Base-by-base conservation (phyloP, 1,139 yeast genomes). In the Entelexis sorbosivorans region DNA sequence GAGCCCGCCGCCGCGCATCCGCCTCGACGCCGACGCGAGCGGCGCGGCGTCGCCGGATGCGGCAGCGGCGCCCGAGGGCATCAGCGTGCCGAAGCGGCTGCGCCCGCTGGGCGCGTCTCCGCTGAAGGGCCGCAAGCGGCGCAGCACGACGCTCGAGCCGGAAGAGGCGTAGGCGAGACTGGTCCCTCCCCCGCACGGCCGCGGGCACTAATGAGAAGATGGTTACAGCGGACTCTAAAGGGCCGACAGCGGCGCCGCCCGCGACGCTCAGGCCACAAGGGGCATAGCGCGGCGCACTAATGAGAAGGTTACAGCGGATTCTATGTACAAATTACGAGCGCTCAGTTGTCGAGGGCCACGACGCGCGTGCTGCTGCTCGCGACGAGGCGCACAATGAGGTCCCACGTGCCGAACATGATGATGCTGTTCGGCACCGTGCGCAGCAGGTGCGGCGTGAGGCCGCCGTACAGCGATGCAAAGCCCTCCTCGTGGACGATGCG, bases 371-470 rank as follows among this genome's bases (percentile, higher is more conserved):
- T 31, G 39, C 35, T 14, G n/a, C 51, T 44, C 9, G 53, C 38
- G 2, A 52, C 47, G 13, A 50, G 36, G 14, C 83, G 76, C 42
- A 91, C 88, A 48, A 93, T 86, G 45, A 93, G 69, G 64, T 93
- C 99, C 97, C 98, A 93, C 2, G 98, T 89, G 36, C 99, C 98
- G 73, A 93, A 93, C 97, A 93, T 91, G 59, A 93, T 89, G 64
- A 93, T 88, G 61, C 96, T 86, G 67, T 91, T 93, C 2, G 99
- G 99, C 47, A 93, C 98, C 0, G 98, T 93, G 68, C 98, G 78
- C 69, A 93, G 76, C 61, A 93, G 73, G 69, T 93, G 99, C 2
- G 98, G 97, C 1, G 98, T 91, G 63, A 93, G 73, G 0, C 99
- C 99, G 54, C 99, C 96, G 64, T 93, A 93, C 89, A 93, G 84